These are phyloP conservation scores for Cercospora brassicicola DNA, from an alignment of 2,329 filamentous ascomycete species.

Conservation along the genomic window DNA sequence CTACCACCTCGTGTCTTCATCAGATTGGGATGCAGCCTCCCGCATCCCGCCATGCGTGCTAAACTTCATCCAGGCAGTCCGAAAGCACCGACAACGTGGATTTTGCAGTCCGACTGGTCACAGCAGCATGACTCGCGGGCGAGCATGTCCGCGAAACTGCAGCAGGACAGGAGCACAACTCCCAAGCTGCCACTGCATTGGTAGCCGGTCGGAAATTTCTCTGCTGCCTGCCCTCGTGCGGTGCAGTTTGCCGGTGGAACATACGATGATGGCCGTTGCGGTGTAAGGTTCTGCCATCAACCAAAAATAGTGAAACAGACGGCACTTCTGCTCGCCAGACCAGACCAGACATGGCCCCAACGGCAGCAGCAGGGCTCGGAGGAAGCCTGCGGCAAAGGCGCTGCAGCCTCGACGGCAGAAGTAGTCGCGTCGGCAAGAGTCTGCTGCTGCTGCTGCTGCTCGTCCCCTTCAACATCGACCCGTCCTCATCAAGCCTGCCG, in stretches of 20 bases:
- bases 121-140: conserved; percentile 26
- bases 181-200: conserved; percentile 12
- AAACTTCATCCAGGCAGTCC: conserved; percentile 17
- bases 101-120: conserved; percentile 19
- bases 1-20: conserved; percentile 29
- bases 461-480: neutral
- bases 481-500: neutral
- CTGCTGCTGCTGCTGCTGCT: neutral
- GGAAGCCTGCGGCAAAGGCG: neutral
- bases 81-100: conserved; percentile 17
- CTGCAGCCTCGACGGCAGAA: conserved; percentile 7
- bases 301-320: conserved; percentile 27
- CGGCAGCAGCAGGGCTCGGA: conserved; percentile 5
- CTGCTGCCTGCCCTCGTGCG: conserved; percentile 15
- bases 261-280: conserved; percentile 11
- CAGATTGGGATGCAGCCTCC: conserved; percentile 24
- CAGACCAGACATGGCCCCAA: conserved; percentile 15
- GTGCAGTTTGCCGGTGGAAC: conserved; percentile 4
- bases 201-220: conserved; percentile 26
- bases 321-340: conserved; percentile 10
- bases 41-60: conserved; percentile 18
- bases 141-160: conserved; percentile 26
- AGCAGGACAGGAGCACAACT: conserved; percentile 10
- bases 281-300: conserved; percentile 12
- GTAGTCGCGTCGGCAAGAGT: neutral